Conservation (phyloP, 441 rosid genomes). For the Sinapis alba region DNA sequence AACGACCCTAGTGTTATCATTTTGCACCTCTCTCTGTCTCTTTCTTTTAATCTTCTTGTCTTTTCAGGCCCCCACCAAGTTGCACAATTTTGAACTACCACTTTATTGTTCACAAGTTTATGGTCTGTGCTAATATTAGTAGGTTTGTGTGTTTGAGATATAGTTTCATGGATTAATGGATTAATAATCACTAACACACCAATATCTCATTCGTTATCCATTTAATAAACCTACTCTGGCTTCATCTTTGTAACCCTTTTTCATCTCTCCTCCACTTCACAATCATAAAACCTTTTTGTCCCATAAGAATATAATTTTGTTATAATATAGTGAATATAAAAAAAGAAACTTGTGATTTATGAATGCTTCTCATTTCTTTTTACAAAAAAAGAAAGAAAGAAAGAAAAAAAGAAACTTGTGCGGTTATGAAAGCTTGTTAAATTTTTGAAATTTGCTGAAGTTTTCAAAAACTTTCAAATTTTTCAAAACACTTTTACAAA, state of each 20-base stretch:
- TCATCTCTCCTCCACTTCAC: not conserved
- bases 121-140: constrained; percentile 20
- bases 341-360: too few relatives aligned
- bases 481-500: not conserved
- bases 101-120: constrained; percentile 7
- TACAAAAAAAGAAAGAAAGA: too few relatives aligned
- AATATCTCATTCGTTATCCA: too few relatives aligned
- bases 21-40: not conserved
- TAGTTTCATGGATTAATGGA: not conserved
- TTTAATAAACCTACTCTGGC: not conserved
- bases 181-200: too few relatives aligned
- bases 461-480: not conserved
- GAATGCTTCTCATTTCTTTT: too few relatives aligned
- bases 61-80: constrained; percentile 32
- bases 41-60: constrained; percentile 23
- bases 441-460: not conserved
- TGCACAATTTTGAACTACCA: constrained; percentile 31
- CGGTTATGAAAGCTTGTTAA: not conserved
- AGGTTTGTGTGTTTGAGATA: not conserved
- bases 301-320: not conserved
- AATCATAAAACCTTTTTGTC: not conserved
- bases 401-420: too few relatives aligned
- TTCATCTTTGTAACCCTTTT: not conserved
- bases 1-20: constrained; percentile 20
- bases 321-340: not conserved